A percentile compares a stretch with the other conserved stretches of the same genome.
phyloP scores from a whole-genome alignment of 225 moss, liverwort and hornwort species.

The Anthoceros angustus region DNA sequence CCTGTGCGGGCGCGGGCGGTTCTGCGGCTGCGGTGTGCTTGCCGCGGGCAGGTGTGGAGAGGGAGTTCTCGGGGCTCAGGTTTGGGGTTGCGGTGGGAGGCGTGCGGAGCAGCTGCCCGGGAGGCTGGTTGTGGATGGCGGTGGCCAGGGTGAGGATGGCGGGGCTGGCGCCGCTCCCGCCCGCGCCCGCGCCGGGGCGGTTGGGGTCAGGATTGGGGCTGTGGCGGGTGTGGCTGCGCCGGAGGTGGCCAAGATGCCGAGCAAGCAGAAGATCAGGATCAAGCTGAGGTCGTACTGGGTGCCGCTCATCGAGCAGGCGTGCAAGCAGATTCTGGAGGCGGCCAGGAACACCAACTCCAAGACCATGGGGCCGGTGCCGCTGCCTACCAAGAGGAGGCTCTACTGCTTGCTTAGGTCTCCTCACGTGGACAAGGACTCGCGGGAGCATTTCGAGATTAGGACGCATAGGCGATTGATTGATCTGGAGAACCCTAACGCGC shows the following conservation, averaged over 20 bases:
- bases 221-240: not conserved
- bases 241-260: not conserved
- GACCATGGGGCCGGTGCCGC: slow-evolving; percentile 93
- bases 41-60: not conserved
- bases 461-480: slow-evolving; percentile 87
- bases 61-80: not conserved
- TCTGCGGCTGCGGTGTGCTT: not conserved
- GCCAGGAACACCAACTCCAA: slow-evolving; percentile 59
- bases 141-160: too few species aligned
- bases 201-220: not conserved
- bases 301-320: slow-evolving; percentile 67
- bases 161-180: too few species aligned
- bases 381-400: slow-evolving; percentile 74
- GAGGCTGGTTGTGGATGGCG: not conserved
- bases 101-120: not conserved
- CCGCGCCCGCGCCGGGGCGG: not conserved
- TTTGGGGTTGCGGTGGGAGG: not conserved
- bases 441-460: slow-evolving; percentile 63
- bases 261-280: slow-evolving; percentile 89
- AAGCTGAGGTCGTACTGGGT: slow-evolving; percentile 90
- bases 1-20: not conserved
- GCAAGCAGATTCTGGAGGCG: slow-evolving; percentile 87
- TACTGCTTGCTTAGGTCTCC: slow-evolving; percentile 82
- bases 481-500: slow-evolving; percentile 80
- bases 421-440: slow-evolving; percentile 83